These are phyloP conservation scores for Cladobotryum protrusum DNA, from an alignment of 2,329 filamentous ascomycete species.

Conservation along the genomic window DNA sequence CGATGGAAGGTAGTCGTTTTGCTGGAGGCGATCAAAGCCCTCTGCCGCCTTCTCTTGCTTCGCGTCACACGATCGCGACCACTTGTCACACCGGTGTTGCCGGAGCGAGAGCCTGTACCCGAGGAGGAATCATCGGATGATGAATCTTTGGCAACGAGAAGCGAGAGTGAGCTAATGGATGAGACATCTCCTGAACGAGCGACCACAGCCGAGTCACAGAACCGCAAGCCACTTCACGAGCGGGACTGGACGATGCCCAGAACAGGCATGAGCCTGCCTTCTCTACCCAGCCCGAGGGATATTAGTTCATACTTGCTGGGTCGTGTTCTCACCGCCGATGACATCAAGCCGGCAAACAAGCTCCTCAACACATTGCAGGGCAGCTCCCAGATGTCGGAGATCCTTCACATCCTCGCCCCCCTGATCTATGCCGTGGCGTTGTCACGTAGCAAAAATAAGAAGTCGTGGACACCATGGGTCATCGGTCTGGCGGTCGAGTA, in stretches of 20 bases:
- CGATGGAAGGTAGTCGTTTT: conserved; percentile 84
- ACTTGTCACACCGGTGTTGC: conserved; percentile 74
- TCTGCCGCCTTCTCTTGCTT: conserved; percentile 75
- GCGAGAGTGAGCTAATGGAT: conserved; percentile 38
- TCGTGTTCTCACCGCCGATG: conserved; percentile 89
- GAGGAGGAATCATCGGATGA: conserved; percentile 42
- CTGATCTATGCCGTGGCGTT: conserved; percentile 81
- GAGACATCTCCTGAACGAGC: conserved; percentile 29
- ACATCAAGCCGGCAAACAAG: conserved; percentile 86
- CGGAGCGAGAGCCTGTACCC: conserved; percentile 75
- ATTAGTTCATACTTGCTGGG: conserved; percentile 82
- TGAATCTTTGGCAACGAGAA: conserved; percentile 35
- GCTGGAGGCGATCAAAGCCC: conserved; percentile 77
- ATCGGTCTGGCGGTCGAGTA: conserved; percentile 81
- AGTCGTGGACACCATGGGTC: conserved; percentile 88
- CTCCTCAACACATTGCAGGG: conserved; percentile 80
- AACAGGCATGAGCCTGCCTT: conserved; percentile 79
- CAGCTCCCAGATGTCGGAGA: conserved; percentile 67
- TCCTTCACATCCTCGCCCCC: conserved; percentile 86
- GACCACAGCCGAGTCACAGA: conserved; percentile 10
- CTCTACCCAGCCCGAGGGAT: conserved; percentile 71
- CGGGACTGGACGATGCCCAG: conserved; percentile 88
- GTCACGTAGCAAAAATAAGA: conserved; percentile 63
- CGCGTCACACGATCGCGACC: conserved; percentile 78
- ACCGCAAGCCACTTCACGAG: conserved; percentile 33